phyloP scores from a whole-genome alignment of 345 rosid species.

The Aquilaria yunnanensis region DNA sequence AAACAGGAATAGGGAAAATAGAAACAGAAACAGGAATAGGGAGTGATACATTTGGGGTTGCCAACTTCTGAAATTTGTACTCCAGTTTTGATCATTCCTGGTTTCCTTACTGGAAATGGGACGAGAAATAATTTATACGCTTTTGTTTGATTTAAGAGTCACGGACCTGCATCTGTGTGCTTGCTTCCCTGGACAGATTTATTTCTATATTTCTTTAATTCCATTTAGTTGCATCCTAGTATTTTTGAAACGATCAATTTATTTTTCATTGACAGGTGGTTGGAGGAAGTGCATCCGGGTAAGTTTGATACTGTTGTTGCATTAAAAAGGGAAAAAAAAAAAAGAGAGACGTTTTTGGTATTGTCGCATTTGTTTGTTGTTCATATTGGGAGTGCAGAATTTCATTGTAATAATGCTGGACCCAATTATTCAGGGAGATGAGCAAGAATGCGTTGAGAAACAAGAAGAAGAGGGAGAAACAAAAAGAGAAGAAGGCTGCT shows the following conservation, averaged over 20 bases:
- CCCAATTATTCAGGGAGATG: slow-evolving; percentile 39
- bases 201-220: neutral
- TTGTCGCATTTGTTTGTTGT: no score
- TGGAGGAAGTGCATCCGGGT: slow-evolving; percentile 59
- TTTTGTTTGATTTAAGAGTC: neutral
- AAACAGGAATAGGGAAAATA: no score
- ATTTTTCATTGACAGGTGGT: slow-evolving; percentile 48
- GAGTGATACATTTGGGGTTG: no score
- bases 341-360: slow-evolving; percentile 2
- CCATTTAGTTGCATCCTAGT: slow-evolving; percentile 18
- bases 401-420: neutral
- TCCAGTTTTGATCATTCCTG: no score
- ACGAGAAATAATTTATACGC: neutral
- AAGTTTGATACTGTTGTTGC: slow-evolving; percentile 24
- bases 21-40: no score
- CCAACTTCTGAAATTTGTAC: no score
- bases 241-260: slow-evolving; percentile 8
- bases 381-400: no score
- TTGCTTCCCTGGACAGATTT: neutral
- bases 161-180: neutral
- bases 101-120: neutral
- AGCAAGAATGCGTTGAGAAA: slow-evolving; percentile 85
- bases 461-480: slow-evolving; percentile 92
- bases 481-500: slow-evolving; percentile 66
- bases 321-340: neutral